phyloP scores from a whole-genome alignment of 345 rosid species.

The Psidium guajava region DNA sequence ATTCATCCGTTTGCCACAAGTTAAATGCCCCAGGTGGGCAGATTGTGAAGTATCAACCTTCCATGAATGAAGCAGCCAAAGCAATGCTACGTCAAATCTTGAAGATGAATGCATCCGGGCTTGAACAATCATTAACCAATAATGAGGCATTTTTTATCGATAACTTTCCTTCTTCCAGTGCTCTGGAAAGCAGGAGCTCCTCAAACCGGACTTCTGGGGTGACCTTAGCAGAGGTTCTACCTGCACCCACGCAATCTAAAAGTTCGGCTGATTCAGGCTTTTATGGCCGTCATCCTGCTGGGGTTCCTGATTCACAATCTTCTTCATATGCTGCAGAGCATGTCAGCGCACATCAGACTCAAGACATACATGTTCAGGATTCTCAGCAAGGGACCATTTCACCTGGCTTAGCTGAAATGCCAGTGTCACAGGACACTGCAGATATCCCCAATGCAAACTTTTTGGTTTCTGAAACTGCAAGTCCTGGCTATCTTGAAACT shows the following conservation, averaged over 20 bases:
- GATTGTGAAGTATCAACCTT: conserved; percentile 66
- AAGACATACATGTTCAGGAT: conserved; percentile 1
- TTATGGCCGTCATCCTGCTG: conserved; percentile 5
- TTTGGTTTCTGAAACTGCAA: conserved; percentile 26
- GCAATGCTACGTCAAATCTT: conserved; percentile 53
- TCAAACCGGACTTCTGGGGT: conserved; percentile 23
- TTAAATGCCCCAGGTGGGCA: conserved; percentile 35
- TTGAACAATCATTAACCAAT: conserved; percentile 31
- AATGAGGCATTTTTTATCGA: conserved; percentile 31
- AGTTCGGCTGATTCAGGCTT: conserved; percentile 14
- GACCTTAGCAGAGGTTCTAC: conserved; percentile 34
- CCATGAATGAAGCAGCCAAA: conserved; percentile 56
- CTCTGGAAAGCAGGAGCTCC: conserved; percentile 22
- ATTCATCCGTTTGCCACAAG: conserved; percentile 16
- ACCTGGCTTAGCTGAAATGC: not conserved
- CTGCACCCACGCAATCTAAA: conserved; percentile 22
- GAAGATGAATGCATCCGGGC: conserved; percentile 33
- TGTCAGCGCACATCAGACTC: not conserved
- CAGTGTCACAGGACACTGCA: conserved; percentile 20
- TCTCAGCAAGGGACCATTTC: too few species aligned
- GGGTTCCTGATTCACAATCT: conserved; percentile 17
- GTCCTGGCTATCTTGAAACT: conserved; percentile 33
- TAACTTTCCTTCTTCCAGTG: conserved; percentile 21
- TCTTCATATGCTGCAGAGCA: not conserved
- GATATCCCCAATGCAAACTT: conserved; percentile 27